phyloP scores from a whole-genome alignment of 371 early-diverging fungal species.

The Capillidium heterosporum region DNA sequence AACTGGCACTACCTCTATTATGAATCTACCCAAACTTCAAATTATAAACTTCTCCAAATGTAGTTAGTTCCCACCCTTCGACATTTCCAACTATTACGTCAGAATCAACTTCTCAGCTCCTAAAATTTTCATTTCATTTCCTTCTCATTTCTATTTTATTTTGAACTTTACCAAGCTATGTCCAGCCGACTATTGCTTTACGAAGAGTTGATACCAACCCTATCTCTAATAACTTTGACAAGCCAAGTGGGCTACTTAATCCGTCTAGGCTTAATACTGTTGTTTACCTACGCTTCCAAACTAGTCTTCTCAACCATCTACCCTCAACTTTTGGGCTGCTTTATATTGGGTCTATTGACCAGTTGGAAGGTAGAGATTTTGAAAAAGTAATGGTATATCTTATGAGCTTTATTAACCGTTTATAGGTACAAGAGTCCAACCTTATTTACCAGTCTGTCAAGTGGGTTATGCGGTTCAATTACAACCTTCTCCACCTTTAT shows the following conservation, averaged over 20 bases:
- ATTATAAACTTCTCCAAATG: no score
- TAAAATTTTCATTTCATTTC: no score
- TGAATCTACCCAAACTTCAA: no score
- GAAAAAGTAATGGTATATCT: neutral
- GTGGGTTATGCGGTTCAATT: conserved; percentile 6
- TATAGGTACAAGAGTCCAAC: neutral
- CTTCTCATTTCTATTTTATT: no score
- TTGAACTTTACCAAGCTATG: no score
- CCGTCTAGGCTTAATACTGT: neutral
- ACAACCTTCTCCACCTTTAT: conserved; percentile 6
- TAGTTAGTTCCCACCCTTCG: no score
- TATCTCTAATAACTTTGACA: neutral
- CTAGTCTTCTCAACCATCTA: neutral
- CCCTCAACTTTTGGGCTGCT: neutral
- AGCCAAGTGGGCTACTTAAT: neutral
- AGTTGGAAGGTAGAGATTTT: neutral
- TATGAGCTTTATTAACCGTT: neutral
- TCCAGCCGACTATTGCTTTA: no score
- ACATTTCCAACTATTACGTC: no score
- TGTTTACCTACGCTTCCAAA: neutral
- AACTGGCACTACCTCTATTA: no score
- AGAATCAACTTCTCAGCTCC: no score
- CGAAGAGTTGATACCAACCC: neutral
- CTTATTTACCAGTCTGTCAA: neutral
- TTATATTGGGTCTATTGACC: neutral